Evolutionary conservation across 345 rosid genomes (phyloP).

Genomic region (Syzygium aqueum): DNA sequence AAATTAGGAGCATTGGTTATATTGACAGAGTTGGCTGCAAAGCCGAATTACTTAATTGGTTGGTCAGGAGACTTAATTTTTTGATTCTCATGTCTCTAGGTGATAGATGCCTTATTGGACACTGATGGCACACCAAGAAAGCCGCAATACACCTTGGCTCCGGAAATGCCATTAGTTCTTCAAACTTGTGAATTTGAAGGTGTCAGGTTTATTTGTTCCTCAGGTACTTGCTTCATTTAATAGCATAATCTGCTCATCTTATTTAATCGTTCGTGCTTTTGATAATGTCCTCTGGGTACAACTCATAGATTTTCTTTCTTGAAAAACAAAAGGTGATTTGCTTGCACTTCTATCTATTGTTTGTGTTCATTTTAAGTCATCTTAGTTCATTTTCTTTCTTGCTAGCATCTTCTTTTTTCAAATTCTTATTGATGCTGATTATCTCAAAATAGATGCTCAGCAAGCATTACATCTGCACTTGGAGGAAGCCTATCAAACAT

Average conservation of each 20-base stretch:
- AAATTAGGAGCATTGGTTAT: background rate
- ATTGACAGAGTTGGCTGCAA: background rate
- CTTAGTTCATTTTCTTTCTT: background rate
- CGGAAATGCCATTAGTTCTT: conserved; percentile 80
- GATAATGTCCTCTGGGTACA: background rate
- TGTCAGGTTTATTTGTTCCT: conserved; percentile 60
- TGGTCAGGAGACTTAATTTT: background rate
- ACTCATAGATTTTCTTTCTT: background rate
- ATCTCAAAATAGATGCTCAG: conserved; percentile 39
- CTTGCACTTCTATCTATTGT: background rate
- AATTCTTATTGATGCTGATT: background rate
- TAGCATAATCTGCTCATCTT: background rate
- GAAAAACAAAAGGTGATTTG: background rate
- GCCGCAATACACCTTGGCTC: conserved; percentile 79
- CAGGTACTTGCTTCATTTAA: conserved; percentile 34
- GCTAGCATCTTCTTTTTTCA: background rate
- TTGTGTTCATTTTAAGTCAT: background rate
- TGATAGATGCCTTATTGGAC: conserved; percentile 67
- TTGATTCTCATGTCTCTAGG: conserved; percentile 16
- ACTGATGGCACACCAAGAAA: conserved; percentile 49
- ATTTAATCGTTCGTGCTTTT: background rate
- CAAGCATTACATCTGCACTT: conserved; percentile 51
- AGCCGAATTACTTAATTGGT: background rate
- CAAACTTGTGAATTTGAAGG: conserved; percentile 65
- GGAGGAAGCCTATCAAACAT: conserved; percentile 42